phyloP scores from a whole-genome alignment of 345 rosid species.

The Limnanthes douglasii region DNA sequence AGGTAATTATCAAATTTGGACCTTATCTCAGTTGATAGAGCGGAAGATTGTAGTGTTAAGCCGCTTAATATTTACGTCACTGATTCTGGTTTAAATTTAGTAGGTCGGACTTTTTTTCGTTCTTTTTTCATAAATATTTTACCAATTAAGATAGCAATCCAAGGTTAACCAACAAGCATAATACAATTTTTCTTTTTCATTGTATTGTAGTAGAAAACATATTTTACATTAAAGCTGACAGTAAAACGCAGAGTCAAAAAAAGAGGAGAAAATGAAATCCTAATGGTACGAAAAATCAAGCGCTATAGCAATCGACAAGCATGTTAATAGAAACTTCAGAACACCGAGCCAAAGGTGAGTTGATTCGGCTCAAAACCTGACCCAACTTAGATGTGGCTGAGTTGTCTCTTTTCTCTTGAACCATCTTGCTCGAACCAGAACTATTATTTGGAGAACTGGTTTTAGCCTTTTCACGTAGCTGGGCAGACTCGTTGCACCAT shows the following conservation, averaged over 20 bases:
- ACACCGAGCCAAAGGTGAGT: background rate
- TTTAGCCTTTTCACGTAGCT: constrained; percentile 21
- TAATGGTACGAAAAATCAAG: background rate
- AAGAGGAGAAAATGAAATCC: background rate
- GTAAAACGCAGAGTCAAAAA: background rate
- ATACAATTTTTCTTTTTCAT: too few relatives aligned
- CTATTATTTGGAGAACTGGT: constrained; percentile 9
- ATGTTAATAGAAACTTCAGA: constrained; percentile 19
- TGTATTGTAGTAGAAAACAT: too few relatives aligned
- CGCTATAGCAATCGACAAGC: constrained; percentile 13
- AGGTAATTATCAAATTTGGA: too few relatives aligned
- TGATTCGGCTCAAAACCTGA: constrained; percentile 3
- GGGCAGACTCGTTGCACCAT: constrained; percentile 22
- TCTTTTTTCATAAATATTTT: too few relatives aligned
- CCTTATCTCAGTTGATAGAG: too few relatives aligned
- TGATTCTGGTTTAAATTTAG: too few relatives aligned
- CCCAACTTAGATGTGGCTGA: constrained; percentile 4
- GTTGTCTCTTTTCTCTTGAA: constrained; percentile 1
- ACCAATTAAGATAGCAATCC: too few relatives aligned
- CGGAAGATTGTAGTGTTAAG: too few relatives aligned
- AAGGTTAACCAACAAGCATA: too few relatives aligned
- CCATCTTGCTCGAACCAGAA: constrained; percentile 5
- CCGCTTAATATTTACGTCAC: too few relatives aligned
- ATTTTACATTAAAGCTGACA: background rate
- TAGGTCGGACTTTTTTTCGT: too few relatives aligned